A percentile compares a stretch with the other conserved stretches of the same genome.
phyloP scores from a whole-genome alignment of 1,284 basidiomycete genomes.

The Neotropicomus parvogracilis region DNA sequence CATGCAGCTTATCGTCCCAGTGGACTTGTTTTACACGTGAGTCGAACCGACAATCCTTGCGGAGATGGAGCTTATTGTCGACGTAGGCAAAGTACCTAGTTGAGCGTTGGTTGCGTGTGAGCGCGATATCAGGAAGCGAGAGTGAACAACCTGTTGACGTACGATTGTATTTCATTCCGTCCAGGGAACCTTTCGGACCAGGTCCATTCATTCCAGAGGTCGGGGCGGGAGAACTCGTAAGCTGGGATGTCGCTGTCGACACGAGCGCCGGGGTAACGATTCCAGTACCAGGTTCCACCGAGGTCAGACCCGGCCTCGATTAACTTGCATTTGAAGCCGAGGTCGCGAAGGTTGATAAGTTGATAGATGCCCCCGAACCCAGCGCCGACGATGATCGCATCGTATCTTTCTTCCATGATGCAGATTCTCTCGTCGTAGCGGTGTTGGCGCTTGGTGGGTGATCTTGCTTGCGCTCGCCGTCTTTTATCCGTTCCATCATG shows the following conservation, averaged over 20 bases:
- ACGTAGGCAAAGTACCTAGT: slow-evolving; percentile 19
- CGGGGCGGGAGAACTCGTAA: slow-evolving; percentile 18
- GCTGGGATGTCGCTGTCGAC: slow-evolving; percentile 16
- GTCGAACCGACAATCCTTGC: slow-evolving; percentile 19
- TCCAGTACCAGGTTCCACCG: slow-evolving; percentile 22
- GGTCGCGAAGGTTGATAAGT: slow-evolving; percentile 11
- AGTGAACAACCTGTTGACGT: background rate
- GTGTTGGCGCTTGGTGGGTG: too few species aligned
- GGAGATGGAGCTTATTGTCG: slow-evolving; percentile 11
- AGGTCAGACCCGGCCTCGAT: slow-evolving; percentile 19
- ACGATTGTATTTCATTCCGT: slow-evolving; percentile 15
- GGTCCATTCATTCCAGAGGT: slow-evolving; percentile 20
- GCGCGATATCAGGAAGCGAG: background rate
- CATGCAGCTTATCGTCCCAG: slow-evolving; percentile 17
- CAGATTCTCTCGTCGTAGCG: too few species aligned
- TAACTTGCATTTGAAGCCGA: slow-evolving; percentile 14
- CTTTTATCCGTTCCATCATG: too few species aligned
- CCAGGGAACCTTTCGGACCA: slow-evolving; percentile 23
- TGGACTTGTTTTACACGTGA: slow-evolving; percentile 7
- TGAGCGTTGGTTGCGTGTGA: background rate
- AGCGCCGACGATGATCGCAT: slow-evolving; percentile 19
- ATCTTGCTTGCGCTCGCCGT: too few species aligned
- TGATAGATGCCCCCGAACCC: slow-evolving; percentile 20
- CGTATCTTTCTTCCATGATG: slow-evolving; percentile 5
- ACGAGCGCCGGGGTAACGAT: slow-evolving; percentile 22